Conservation (phyloP, 129 eudicot species). For the Artemisia tridentata region DNA sequence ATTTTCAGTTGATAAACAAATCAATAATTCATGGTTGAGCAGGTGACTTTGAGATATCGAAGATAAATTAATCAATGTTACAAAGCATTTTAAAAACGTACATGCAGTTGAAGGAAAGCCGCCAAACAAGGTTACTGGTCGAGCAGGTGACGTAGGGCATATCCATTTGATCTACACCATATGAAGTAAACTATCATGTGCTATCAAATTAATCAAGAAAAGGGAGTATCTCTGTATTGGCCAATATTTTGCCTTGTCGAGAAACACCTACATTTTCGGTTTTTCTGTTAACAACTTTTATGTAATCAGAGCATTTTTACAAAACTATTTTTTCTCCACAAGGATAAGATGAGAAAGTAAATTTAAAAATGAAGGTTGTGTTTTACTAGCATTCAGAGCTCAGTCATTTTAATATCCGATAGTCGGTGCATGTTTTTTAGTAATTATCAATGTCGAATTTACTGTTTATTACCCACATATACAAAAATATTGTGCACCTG, state of each 20-base stretch:
- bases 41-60: background rate
- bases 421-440: background rate
- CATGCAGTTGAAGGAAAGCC: slow-evolving; percentile 95
- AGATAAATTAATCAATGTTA: background rate
- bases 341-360: background rate
- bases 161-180: slow-evolving; percentile 87
- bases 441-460: background rate
- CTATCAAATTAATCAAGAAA: slow-evolving; percentile 8
- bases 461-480: background rate
- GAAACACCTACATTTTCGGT: slow-evolving; percentile 12
- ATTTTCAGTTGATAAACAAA: background rate
- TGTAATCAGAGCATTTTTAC: background rate
- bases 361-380: background rate
- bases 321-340: background rate
- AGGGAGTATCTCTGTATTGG: background rate
- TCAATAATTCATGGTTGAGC: background rate
- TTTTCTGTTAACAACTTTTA: background rate
- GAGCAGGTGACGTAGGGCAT: slow-evolving; percentile 95
- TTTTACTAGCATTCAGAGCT: slow-evolving; percentile 1
- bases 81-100: slow-evolving; percentile 36
- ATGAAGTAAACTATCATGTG: slow-evolving; percentile 13
- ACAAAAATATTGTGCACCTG: background rate
- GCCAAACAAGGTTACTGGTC: slow-evolving; percentile 77
- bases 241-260: slow-evolving; percentile 8
- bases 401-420: background rate